Percentiles rank a stretch among this genome's conserved stretches.
These are phyloP conservation scores for Heterobasidion occidentale DNA, from an alignment of 1,284 basidiomycete species.

Conservation along the genomic window DNA sequence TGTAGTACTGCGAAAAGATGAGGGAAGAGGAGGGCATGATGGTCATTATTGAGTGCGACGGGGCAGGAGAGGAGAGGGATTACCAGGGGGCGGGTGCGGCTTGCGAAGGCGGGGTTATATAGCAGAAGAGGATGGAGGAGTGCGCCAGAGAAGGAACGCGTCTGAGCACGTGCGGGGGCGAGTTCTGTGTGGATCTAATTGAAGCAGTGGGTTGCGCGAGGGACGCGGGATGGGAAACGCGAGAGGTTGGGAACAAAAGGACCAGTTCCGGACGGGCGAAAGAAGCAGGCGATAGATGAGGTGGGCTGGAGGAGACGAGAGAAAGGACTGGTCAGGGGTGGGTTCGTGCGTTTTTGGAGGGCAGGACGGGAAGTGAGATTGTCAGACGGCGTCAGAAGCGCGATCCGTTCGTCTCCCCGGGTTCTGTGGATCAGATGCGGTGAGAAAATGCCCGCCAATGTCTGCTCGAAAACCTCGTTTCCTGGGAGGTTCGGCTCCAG, in stretches of 20 bases:
- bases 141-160: neutral
- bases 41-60: neutral
- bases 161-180: constrained; percentile 2
- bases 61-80: constrained; percentile 4
- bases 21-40: constrained; percentile 19
- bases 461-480: neutral
- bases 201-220: neutral
- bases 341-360: neutral
- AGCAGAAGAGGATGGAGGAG: neutral
- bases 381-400: neutral
- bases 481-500: neutral
- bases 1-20: constrained; percentile 31
- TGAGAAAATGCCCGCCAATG: neutral
- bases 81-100: constrained; percentile 10
- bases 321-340: neutral
- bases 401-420: neutral
- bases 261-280: neutral
- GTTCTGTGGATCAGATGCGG: neutral
- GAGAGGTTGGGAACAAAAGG: neutral
- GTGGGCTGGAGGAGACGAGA: neutral
- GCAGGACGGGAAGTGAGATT: neutral
- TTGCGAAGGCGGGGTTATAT: constrained; percentile 6
- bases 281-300: neutral
- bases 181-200: neutral
- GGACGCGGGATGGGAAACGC: neutral